A percentile compares a stretch with the other conserved stretches of the same genome.
These are phyloP conservation scores for Irpex sp. DNA, from an alignment of 1,284 basidiomycete genomes.

Conservation along the genomic window DNA sequence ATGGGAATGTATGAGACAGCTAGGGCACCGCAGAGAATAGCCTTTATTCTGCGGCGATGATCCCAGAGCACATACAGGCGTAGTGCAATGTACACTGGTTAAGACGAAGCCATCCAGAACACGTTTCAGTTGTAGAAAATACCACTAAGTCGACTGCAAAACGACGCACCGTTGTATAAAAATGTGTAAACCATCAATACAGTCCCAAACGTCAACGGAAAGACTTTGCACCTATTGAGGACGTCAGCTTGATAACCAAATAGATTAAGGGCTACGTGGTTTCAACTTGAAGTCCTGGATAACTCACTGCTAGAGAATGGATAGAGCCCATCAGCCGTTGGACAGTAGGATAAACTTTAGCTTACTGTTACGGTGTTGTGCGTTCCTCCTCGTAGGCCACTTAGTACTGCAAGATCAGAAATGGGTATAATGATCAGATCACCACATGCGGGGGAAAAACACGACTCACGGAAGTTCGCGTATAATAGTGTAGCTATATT, in stretches of 20 bases:
- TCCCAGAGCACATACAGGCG: neutral
- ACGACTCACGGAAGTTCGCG: neutral
- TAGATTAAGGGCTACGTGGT: neutral
- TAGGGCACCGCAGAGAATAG: neutral
- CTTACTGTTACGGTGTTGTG: neutral
- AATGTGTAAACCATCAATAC: neutral
- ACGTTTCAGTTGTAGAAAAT: neutral
- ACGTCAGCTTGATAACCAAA: neutral
- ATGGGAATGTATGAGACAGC: neutral
- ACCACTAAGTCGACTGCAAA: neutral
- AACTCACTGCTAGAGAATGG: neutral
- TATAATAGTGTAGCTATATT: neutral
- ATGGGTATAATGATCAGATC: neutral
- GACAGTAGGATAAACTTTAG: neutral
- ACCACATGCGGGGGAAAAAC: no score
- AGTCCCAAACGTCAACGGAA: neutral
- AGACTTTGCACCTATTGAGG: neutral
- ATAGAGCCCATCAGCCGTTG: neutral
- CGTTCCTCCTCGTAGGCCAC: neutral
- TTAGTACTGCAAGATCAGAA: neutral
- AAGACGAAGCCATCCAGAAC: neutral
- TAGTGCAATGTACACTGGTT: neutral
- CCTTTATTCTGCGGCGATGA: neutral
- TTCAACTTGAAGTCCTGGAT: neutral
- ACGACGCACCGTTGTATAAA: neutral